Conservation (phyloP, 208 protist species). For the Leptomonas seymouri region DNA sequence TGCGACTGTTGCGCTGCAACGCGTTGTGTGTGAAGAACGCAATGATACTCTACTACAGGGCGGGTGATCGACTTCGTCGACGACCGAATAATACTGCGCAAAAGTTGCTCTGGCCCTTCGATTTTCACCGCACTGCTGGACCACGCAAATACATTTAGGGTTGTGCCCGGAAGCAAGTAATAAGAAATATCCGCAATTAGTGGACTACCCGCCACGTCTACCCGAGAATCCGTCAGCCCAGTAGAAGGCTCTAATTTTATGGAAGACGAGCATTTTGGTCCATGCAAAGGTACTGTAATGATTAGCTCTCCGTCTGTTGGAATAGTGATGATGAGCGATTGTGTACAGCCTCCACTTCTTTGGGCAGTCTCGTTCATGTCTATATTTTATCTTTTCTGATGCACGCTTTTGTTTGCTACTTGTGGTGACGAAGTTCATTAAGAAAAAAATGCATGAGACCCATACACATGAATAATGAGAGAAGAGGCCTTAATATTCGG, state of each 20-base stretch:
- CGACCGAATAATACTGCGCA: slow-evolving; percentile 57
- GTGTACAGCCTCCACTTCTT: background rate
- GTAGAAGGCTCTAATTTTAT: slow-evolving; percentile 51
- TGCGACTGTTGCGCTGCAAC: slow-evolving; percentile 42
- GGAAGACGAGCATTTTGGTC: slow-evolving; percentile 49
- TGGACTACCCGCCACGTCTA: slow-evolving; percentile 75
- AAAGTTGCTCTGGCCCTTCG: slow-evolving; percentile 60
- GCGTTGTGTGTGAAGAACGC: slow-evolving; percentile 60
- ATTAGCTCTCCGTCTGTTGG: slow-evolving; percentile 62
- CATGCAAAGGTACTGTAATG: slow-evolving; percentile 54
- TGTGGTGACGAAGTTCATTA: too few relatives aligned
- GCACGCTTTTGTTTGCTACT: background rate
- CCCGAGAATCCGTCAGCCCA: slow-evolving; percentile 51
- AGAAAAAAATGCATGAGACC: too few relatives aligned
- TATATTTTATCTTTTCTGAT: background rate
- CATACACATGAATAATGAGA: too few relatives aligned
- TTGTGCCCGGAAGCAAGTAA: slow-evolving; percentile 59
- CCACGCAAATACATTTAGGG: slow-evolving; percentile 70
- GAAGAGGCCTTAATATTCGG: too few relatives aligned
- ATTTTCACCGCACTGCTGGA: slow-evolving; percentile 54
- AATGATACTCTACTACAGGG: slow-evolving; percentile 87
- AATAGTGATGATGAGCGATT: slow-evolving; percentile 32
- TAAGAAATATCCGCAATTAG: slow-evolving; percentile 71
- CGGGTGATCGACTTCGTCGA: slow-evolving; percentile 52
- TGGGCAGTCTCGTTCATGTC: slow-evolving; percentile 18